Percentiles rank a stretch among this genome's conserved stretches.
These are phyloP conservation scores for Cryptosporidium meleagridis DNA, from an alignment of 169 alveolate genomes.

Conservation along the genomic window DNA sequence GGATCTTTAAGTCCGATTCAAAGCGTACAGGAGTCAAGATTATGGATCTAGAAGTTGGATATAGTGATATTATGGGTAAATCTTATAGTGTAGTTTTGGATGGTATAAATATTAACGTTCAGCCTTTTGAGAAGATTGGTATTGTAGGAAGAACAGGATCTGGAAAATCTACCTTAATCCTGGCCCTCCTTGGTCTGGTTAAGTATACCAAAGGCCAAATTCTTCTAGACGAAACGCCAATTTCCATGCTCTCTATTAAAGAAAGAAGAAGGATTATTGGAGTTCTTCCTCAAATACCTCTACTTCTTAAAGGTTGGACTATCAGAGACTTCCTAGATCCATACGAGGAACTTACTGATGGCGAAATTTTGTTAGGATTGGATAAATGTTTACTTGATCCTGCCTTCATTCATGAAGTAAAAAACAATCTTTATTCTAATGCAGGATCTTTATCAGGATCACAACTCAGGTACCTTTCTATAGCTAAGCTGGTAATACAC, in stretches of 20 bases:
- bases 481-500: slow-evolving; percentile 81
- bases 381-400: slow-evolving; percentile 54
- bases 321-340: slow-evolving; percentile 79
- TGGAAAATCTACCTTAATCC: slow-evolving; percentile 79
- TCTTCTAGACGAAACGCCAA: slow-evolving; percentile 76
- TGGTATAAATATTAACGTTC: slow-evolving; percentile 73
- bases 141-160: slow-evolving; percentile 81
- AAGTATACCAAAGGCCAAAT: slow-evolving; percentile 77
- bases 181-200: slow-evolving; percentile 78
- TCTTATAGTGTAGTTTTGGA: slow-evolving; percentile 10
- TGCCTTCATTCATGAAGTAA: slow-evolving; percentile 1
- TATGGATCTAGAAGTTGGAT: slow-evolving; percentile 53
- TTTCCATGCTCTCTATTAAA: slow-evolving; percentile 54
- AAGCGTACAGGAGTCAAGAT: slow-evolving; percentile 48
- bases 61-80: slow-evolving; percentile 19
- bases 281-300: slow-evolving; percentile 80
- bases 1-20: not conserved
- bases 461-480: slow-evolving; percentile 80
- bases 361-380: slow-evolving; percentile 76
- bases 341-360: slow-evolving; percentile 75
- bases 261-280: slow-evolving; percentile 76
- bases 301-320: slow-evolving; percentile 78
- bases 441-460: slow-evolving; percentile 76
- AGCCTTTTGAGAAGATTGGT: slow-evolving; percentile 78
- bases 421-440: slow-evolving; percentile 40